Base-by-base conservation (phyloP, 805 yeast genomes). In the Kluyveromyces lactis region DNA sequence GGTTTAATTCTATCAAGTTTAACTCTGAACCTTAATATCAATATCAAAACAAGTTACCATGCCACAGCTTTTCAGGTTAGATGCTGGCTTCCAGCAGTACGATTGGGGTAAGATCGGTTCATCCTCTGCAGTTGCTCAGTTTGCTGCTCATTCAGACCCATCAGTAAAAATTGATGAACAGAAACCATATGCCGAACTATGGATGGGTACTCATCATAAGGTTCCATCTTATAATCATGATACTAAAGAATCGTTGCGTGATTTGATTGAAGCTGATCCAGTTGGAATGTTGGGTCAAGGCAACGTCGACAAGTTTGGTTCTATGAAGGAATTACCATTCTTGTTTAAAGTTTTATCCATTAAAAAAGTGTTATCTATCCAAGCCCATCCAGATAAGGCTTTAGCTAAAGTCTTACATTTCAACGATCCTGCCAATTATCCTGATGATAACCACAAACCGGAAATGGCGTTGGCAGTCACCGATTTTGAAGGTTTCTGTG, bases 171-270 rank as follows among this genome's bases (percentile, higher is more conserved):
- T 87, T 40, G 86, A 83, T 48, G 89, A 81, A 52, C 39, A 69
- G 28, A 76, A 79, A 55, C 97, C 98, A 9, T 92, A 92, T 57
- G 98, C 98, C 13, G 98, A 92, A 63, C 70, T 92, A 50, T 92
- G 98, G 98, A 92, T 92, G 98, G 98, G 98, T 29, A 87, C 97
- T 18, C 98, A 92, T 60, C 90, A 95, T 39, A 83, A 83, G 33
- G 87, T 83, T 10, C 96, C 97, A 21, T 81, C 95, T 15, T 64
- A 63, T 35, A 72, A 75, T 36, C 71, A 72, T 18, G 73, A 66
- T 19, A 62, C 68, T 15, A 80, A 80, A 24, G 65, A 72, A 49
- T 70, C 77, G 16, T 71, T 92, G 58, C 71, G 87, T 44, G 83
- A 84, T 15, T 58, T 85, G 27, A 75, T 90, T 40, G 62, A 68